These are phyloP conservation scores for Cylindrodendrum hubeiense DNA, from an alignment of 2,329 filamentous ascomycete genomes.

Conservation along the genomic window DNA sequence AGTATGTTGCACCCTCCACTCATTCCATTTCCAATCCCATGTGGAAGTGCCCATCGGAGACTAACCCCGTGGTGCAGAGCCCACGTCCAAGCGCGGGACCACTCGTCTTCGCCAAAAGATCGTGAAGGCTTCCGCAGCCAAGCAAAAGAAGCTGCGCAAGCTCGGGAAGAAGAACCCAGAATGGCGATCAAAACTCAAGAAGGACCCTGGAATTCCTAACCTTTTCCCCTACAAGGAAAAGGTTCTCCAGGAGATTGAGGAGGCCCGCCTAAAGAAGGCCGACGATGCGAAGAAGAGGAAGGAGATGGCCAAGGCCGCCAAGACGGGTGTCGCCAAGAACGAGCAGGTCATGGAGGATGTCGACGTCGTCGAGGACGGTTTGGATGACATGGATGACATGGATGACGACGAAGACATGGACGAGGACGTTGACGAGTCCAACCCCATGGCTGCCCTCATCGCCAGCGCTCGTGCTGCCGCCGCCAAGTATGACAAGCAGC, in stretches of 20 bases:
- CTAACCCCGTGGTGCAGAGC: slow-evolving; percentile 68
- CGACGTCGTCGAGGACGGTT: slow-evolving; percentile 61
- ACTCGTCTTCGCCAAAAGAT: slow-evolving; percentile 96
- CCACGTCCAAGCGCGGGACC: slow-evolving; percentile 91
- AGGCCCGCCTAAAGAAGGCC: slow-evolving; percentile 82
- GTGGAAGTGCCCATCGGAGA: background rate
- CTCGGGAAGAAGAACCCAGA: slow-evolving; percentile 95
- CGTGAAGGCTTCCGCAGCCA: slow-evolving; percentile 89
- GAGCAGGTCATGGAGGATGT: slow-evolving; percentile 60
- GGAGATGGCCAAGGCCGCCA: slow-evolving; percentile 78
- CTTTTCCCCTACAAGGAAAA: slow-evolving; percentile 98
- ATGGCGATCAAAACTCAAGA: slow-evolving; percentile 96
- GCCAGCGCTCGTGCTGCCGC: slow-evolving; percentile 86
- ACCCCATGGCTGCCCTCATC: slow-evolving; percentile 92
- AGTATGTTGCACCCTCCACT: slow-evolving; percentile 52
- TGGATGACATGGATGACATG: slow-evolving; percentile 63
- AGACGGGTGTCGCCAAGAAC: slow-evolving; percentile 64
- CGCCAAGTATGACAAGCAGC: slow-evolving; percentile 77
- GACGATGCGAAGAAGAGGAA: slow-evolving; percentile 80
- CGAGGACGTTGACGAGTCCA: slow-evolving; percentile 74
- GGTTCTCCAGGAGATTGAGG: slow-evolving; percentile 94
- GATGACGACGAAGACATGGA: slow-evolving; percentile 66
- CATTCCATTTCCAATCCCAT: too few species aligned
- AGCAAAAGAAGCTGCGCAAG: slow-evolving; percentile 92
- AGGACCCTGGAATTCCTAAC: slow-evolving; percentile 97